Conservation (phyloP, 2,329 filamentous ascomycete genomes). For the Chrysosphaeria jannelii region DNA sequence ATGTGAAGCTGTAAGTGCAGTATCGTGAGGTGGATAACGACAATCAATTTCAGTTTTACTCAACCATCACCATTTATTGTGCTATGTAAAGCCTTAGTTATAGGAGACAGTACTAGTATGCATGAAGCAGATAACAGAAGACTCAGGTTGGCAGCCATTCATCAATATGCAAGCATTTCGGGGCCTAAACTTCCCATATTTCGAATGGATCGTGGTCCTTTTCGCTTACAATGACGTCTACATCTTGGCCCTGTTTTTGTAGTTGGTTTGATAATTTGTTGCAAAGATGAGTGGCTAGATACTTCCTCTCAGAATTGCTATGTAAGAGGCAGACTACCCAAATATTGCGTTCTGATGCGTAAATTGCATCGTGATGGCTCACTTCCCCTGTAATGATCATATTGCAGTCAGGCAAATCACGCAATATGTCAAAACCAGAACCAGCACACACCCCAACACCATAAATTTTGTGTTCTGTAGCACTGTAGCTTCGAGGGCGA, state of each 20-base stretch:
- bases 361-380: slow-evolving; percentile 71
- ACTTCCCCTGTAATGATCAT: slow-evolving; percentile 77
- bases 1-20: too few relatives aligned
- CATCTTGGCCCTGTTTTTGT: slow-evolving; percentile 8
- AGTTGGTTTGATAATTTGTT: slow-evolving; percentile 30
- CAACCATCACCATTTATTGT: too few relatives aligned
- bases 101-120: too few relatives aligned
- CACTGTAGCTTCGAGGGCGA: slow-evolving; percentile 9
- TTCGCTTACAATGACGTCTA: slow-evolving; percentile 38
- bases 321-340: slow-evolving; percentile 71
- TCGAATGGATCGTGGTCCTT: slow-evolving; percentile 70
- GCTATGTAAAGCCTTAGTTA: too few relatives aligned
- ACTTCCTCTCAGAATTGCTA: slow-evolving; percentile 73
- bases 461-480: slow-evolving; percentile 24
- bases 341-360: slow-evolving; percentile 56
- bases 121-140: too few relatives aligned
- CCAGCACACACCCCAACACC: slow-evolving; percentile 74
- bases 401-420: slow-evolving; percentile 27
- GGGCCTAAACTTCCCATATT: slow-evolving; percentile 23
- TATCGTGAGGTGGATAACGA: too few relatives aligned
- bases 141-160: too few relatives aligned
- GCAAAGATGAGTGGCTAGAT: slow-evolving; percentile 40
- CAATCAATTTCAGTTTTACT: too few relatives aligned
- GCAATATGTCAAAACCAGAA: slow-evolving; percentile 51
- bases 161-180: too few relatives aligned